Percentiles rank a stretch among this genome's conserved stretches.
Conservation (phyloP, 2,329 filamentous ascomycete genomes). For the Talaromyces sp. region DNA sequence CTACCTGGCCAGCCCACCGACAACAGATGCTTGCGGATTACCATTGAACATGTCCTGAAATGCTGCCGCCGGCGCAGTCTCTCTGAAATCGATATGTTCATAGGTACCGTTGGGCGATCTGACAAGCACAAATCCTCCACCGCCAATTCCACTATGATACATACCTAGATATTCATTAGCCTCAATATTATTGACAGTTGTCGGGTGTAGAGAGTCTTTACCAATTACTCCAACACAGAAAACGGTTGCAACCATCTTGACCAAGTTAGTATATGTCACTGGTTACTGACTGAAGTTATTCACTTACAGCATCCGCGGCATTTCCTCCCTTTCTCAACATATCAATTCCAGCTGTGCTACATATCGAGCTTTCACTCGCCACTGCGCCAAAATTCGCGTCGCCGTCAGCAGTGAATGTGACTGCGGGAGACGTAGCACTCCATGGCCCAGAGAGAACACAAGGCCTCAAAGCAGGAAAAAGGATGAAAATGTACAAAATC, state of each 20-base stretch:
- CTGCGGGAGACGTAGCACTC: not conserved
- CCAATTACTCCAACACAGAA: conserved; percentile 72
- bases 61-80: conserved; percentile 78
- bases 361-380: conserved; percentile 66
- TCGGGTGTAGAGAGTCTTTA: conserved; percentile 24
- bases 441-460: not conserved
- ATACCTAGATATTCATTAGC: conserved; percentile 47
- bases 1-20: conserved; percentile 66
- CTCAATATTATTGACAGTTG: not conserved
- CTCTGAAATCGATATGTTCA: conserved; percentile 85
- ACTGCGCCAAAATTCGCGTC: conserved; percentile 56
- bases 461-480: not conserved
- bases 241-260: conserved; percentile 64
- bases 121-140: conserved; percentile 86
- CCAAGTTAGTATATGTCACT: not conserved
- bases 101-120: conserved; percentile 70
- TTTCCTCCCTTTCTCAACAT: conserved; percentile 63
- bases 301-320: conserved; percentile 65
- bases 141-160: conserved; percentile 79
- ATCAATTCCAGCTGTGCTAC: conserved; percentile 65
- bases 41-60: conserved; percentile 80
- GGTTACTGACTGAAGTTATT: not conserved
- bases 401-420: not conserved
- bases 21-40: conserved; percentile 64
- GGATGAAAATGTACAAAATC: conserved; percentile 3